These are phyloP conservation scores for Fusarium guadeloupense DNA, from an alignment of 2,329 filamentous ascomycete species.

Conservation along the genomic window DNA sequence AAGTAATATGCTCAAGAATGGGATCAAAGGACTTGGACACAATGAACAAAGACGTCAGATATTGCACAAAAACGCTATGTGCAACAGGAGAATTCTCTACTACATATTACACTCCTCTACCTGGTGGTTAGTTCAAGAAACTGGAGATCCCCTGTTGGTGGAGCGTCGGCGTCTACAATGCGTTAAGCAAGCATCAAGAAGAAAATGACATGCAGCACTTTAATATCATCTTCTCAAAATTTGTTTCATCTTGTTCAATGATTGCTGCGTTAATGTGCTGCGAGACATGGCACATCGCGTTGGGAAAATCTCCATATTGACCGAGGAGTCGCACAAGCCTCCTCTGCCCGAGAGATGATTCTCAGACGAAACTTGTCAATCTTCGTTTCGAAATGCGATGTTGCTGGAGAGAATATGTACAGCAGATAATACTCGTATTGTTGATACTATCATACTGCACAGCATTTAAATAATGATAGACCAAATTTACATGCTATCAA, in stretches of 20 bases:
- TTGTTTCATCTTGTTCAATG: conserved; percentile 5
- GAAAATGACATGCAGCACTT: conserved; percentile 17
- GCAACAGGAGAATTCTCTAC: background rate
- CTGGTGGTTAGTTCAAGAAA: background rate
- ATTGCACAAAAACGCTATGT: background rate
- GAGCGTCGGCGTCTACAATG: conserved; percentile 15
- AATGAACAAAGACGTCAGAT: background rate
- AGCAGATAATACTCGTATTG: background rate
- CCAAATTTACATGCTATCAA: conserved; percentile 11
- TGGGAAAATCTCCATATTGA: conserved; percentile 6
- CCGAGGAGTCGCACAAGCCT: conserved; percentile 8
- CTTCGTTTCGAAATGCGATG: conserved; percentile 8
- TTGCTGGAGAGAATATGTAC: conserved; percentile 1
- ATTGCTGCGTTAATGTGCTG: background rate
- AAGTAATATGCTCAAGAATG: conserved; percentile 2
- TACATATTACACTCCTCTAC: background rate
- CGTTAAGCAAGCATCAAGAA: conserved; percentile 3
- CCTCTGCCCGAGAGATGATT: background rate
- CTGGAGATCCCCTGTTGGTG: conserved; percentile 7
- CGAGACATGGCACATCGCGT: conserved; percentile 17
- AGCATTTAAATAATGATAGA: conserved; percentile 12
- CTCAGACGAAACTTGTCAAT: background rate
- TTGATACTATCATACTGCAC: too few species aligned
- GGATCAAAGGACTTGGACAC: background rate
- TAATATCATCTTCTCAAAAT: conserved; percentile 5